These are phyloP conservation scores for Brasenia schreberi DNA, from an alignment of 164 flowering plant genomes.

Conservation along the genomic window DNA sequence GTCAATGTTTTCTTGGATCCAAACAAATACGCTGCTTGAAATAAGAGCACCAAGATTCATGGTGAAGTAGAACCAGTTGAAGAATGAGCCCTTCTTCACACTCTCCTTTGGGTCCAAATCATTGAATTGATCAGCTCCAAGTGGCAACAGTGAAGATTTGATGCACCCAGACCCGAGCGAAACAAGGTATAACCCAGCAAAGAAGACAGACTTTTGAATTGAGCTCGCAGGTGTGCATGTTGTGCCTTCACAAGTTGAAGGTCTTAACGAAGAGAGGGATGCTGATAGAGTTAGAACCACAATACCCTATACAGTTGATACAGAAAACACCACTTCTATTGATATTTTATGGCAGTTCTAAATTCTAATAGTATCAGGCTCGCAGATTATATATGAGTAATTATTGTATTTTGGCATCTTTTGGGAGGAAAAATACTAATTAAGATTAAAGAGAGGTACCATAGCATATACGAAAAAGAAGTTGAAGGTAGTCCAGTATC, in stretches of 20 bases:
- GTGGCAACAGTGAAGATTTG: slow-evolving; percentile 54
- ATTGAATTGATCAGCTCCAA: slow-evolving; percentile 71
- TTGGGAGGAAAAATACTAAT: too few relatives aligned
- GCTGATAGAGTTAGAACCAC: slow-evolving; percentile 54
- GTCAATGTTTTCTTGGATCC: slow-evolving; percentile 58
- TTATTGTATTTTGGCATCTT: background rate
- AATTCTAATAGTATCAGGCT: too few relatives aligned
- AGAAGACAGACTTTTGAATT: slow-evolving; percentile 46
- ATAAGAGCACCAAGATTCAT: slow-evolving; percentile 57
- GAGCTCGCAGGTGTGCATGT: slow-evolving; percentile 43
- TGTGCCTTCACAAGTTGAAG: slow-evolving; percentile 33
- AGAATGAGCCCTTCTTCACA: slow-evolving; percentile 52
- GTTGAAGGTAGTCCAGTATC: slow-evolving; percentile 57
- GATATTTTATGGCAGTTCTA: too few relatives aligned
- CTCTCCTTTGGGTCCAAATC: slow-evolving; percentile 49
- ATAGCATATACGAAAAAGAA: slow-evolving; percentile 51
- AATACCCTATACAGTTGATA: slow-evolving; percentile 33
- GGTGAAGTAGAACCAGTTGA: slow-evolving; percentile 65
- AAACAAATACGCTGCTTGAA: slow-evolving; percentile 46
- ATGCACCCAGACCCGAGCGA: slow-evolving; percentile 65
- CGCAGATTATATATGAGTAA: too few relatives aligned
- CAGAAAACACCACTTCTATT: too few relatives aligned
- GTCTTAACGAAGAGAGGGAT: slow-evolving; percentile 38
- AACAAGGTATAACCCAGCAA: slow-evolving; percentile 50
- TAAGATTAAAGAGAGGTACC: slow-evolving; percentile 12